phyloP scores from a whole-genome alignment of 257 asterid genomes.

The Mitragyna speciosa region DNA sequence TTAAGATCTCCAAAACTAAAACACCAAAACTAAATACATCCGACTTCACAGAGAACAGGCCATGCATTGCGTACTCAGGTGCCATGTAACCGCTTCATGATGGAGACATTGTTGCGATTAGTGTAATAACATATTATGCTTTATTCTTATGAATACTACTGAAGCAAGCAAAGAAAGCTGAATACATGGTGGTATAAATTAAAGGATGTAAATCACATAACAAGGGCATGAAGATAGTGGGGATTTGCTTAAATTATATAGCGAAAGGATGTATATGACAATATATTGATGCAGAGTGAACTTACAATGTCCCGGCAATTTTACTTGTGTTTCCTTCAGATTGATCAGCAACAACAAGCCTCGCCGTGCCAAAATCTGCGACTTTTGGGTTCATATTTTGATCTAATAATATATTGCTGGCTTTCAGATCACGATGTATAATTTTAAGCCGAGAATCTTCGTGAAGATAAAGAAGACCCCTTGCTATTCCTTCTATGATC shows the following conservation, averaged over 20 bases:
- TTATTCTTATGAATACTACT: background rate
- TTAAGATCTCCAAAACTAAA: slow-evolving; percentile 26
- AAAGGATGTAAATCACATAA: no score
- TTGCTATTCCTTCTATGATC: slow-evolving; percentile 28
- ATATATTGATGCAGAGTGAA: background rate
- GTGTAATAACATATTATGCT: background rate
- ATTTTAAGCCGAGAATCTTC: slow-evolving; percentile 32
- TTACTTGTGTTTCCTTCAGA: slow-evolving; percentile 21
- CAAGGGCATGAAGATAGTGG: background rate
- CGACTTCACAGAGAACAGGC: slow-evolving; percentile 20
- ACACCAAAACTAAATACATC: slow-evolving; percentile 32
- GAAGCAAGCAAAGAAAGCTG: background rate
- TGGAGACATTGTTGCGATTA: background rate
- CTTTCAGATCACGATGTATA: slow-evolving; percentile 33
- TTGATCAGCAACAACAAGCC: slow-evolving; percentile 18
- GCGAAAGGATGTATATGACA: background rate
- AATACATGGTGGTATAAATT: no score
- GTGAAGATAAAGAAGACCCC: slow-evolving; percentile 33
- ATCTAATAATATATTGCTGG: slow-evolving; percentile 28
- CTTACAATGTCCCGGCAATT: slow-evolving; percentile 29
- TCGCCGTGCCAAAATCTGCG: slow-evolving; percentile 35
- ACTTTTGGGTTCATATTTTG: slow-evolving; percentile 30
- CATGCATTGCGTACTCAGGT: slow-evolving; percentile 25
- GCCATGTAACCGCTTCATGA: slow-evolving; percentile 32
- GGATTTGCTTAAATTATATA: background rate